Evolutionary conservation across 805 yeast genomes (phyloP), one percentile per base, ranked within the genome.

Genomic region (Jamesozyma spencerorum): DNA sequence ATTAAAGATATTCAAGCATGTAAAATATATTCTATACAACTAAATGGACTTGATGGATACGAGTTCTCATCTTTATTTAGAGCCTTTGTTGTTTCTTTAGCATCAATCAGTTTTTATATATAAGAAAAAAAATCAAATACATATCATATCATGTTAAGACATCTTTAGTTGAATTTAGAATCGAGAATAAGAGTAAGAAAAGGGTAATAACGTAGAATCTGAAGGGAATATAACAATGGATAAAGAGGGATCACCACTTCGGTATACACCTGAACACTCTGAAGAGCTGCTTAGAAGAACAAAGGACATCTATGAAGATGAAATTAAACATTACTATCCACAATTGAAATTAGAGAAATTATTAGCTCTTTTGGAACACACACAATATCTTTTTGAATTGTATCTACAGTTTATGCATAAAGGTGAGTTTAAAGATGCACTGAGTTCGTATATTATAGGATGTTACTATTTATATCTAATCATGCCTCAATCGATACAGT

Each of bases 241-340:
- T 8, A 6, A 5, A 8, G 36, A 38, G 7, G 12, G 29, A 5
- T 27, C 38, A 19, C 15, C 34, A 18, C 38, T 39, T 17, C 18
- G 41, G 24, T 64, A 56, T 45, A 64, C 70, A 3, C 70, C 70
- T 14, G 69, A 65, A 48, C 60, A 63, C 49, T 66, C 71, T 1
- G 55, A 58, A 22, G 66, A 65, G 48, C 55, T 67, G 27, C 46
- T 59, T 29, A 44, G 45, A 30, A 52, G 58, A 36, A 38, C 48
- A 8, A 30, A 43, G 17, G 39, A 38, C 18, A 42, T 64, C 4
- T 65, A 63, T 48, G 51, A 54, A 8, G 62, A 61, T 22, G 64
- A 63, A 40, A 55, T 67, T 26, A 54, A 51, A 32, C 60, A 54
- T 11, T 47, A 50, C 22, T 47, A 48, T 31, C 57, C 61, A 0